Percentiles rank a stretch among this genome's conserved stretches.
Evolutionary conservation across 306 rosid species (phyloP).

Genomic region (Ormosia semicastrata): DNA sequence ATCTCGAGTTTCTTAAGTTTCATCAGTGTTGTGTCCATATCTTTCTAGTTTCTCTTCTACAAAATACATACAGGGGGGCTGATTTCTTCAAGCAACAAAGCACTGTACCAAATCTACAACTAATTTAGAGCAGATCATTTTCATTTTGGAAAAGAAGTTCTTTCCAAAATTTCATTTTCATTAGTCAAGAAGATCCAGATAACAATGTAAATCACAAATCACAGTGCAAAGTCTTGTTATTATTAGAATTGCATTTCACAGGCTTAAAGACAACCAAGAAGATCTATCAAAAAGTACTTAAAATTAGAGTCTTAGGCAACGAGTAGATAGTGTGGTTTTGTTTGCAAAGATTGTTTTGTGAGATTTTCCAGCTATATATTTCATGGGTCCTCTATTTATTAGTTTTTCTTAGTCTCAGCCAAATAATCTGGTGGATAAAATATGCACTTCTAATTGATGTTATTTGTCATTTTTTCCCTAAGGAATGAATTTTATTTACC

Average conservation of each 20-base stretch:
- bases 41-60: conserved; percentile 42
- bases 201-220: too few species aligned
- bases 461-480: conserved; percentile 1
- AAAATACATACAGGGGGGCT: conserved; percentile 20
- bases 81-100: conserved; percentile 38
- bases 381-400: conserved; percentile 36
- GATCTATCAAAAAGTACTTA: conserved; percentile 37
- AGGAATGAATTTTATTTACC: conserved; percentile 25
- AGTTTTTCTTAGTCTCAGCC: conserved; percentile 44
- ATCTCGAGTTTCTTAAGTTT: conserved; percentile 18
- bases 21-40: conserved; percentile 38
- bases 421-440: conserved; percentile 50
- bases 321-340: conserved; percentile 43
- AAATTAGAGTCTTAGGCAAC: conserved; percentile 44
- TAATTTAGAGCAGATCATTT: conserved; percentile 34
- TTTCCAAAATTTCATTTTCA: conserved; percentile 27
- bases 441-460: conserved; percentile 48
- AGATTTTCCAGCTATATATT: conserved; percentile 52
- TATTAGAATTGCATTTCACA: conserved; percentile 35
- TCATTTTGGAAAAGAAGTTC: conserved; percentile 36
- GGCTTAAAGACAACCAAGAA: conserved; percentile 46
- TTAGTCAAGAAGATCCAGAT: conserved; percentile 27
- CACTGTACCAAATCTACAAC: conserved; percentile 39
- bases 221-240: conserved; percentile 10
- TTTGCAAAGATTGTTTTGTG: conserved; percentile 56